Conservation (phyloP, 2,329 filamentous ascomycete species). For the Orbilia javanica region DNA sequence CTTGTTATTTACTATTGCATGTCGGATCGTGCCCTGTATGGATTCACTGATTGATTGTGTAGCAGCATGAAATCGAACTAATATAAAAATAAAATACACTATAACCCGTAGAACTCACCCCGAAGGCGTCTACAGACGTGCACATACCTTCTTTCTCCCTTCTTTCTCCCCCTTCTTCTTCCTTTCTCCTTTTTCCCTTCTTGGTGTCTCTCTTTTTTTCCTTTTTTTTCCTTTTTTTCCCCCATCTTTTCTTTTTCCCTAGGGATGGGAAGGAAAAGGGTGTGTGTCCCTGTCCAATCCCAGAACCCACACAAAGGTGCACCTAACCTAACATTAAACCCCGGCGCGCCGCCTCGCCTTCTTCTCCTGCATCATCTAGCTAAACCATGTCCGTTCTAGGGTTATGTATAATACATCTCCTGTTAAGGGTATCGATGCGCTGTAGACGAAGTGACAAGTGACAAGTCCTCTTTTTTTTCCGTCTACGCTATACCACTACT, state of each 20-base stretch:
- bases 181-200: not conserved
- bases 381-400: conserved; percentile 13
- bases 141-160: not conserved
- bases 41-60: not conserved
- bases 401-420: not conserved
- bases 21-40: not conserved
- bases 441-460: not conserved
- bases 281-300: conserved; percentile 57
- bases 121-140: conserved; percentile 32
- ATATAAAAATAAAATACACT: not conserved
- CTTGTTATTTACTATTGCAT: not conserved
- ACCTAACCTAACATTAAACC: no score
- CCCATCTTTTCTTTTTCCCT: conserved; percentile 34
- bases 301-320: conserved; percentile 18
- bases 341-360: conserved; percentile 56
- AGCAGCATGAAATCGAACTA: not conserved
- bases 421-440: not conserved
- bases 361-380: conserved; percentile 56
- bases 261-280: no score
- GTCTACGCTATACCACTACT: no score
- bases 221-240: conserved; percentile 5
- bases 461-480: no score
- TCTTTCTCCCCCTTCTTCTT: conserved; percentile 4
- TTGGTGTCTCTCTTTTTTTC: conserved; percentile 27
- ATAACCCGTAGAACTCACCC: no score